Conservation (phyloP, 129 eudicot species). For the Logfia minima region DNA sequence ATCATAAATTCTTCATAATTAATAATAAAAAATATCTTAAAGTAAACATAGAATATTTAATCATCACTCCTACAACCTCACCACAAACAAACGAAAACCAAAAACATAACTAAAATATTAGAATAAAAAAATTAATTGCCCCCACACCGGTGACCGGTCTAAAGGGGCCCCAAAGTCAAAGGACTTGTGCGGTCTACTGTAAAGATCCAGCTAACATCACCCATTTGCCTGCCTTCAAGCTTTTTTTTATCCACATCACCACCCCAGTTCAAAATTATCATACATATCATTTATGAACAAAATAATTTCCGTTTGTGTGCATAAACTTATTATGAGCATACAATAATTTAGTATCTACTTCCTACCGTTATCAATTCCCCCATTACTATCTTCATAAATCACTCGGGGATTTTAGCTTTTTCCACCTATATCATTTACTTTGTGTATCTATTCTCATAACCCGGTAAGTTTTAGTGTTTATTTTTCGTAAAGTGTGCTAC, state of each 20-base stretch:
- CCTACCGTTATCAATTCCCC: slow-evolving; percentile 3
- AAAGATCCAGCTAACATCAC: not conserved
- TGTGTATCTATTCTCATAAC: not conserved
- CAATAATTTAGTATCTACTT: not conserved
- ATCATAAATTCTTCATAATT: no score
- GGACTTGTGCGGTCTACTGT: slow-evolving; percentile 10
- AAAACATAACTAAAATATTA: no score
- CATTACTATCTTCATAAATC: slow-evolving; percentile 5
- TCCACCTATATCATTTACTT: not conserved
- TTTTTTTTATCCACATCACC: not conserved
- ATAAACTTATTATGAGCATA: not conserved
- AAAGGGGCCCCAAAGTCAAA: not conserved
- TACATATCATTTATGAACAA: not conserved
- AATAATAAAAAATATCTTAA: no score
- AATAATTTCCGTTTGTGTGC: not conserved
- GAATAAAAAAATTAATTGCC: not conserved
- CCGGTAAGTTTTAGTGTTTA: slow-evolving; percentile 19
- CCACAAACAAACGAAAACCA: no score
- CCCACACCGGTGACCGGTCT: not conserved
- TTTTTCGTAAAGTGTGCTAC: slow-evolving; percentile 1
- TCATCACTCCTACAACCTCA: no score
- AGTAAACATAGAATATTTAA: no score
- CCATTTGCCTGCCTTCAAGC: not conserved
- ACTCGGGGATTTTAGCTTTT: not conserved
- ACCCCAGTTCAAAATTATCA: slow-evolving; percentile 14